Conservation (phyloP, 345 rosid genomes). For the Sonneratia caseolaris region DNA sequence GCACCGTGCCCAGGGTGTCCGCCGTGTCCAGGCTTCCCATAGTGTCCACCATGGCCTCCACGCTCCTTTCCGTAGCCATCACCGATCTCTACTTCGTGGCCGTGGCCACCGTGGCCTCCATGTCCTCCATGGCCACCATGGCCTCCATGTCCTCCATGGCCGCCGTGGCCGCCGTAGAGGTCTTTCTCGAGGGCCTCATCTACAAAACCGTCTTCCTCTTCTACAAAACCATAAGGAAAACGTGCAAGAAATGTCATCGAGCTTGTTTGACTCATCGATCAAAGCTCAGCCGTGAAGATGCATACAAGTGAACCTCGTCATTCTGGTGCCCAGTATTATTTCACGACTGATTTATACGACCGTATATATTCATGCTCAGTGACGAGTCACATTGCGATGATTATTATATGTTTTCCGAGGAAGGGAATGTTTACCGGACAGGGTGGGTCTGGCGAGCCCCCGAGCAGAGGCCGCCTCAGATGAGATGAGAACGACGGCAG, state of each 20-base stretch:
- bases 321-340: no score
- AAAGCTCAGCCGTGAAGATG: no score
- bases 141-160: neutral
- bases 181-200: neutral
- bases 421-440: neutral
- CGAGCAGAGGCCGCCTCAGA: conserved; percentile 18
- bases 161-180: neutral
- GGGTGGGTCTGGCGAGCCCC: conserved; percentile 12
- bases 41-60: neutral
- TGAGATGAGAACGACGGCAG: conserved; percentile 13
- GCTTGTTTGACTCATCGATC: no score
- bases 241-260: neutral
- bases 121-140: neutral
- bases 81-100: neutral
- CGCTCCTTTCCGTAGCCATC: neutral
- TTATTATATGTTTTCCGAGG: neutral
- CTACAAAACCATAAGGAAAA: neutral
- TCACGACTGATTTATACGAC: neutral
- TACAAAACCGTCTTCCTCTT: no score
- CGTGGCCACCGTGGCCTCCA: conserved; percentile 3
- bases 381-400: neutral
- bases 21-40: conserved; percentile 6
- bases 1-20: conserved; percentile 10
- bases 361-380: neutral
- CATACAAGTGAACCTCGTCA: neutral